These are phyloP conservation scores for Tilletia caries DNA, from an alignment of 1,284 basidiomycete genomes.

Conservation along the genomic window DNA sequence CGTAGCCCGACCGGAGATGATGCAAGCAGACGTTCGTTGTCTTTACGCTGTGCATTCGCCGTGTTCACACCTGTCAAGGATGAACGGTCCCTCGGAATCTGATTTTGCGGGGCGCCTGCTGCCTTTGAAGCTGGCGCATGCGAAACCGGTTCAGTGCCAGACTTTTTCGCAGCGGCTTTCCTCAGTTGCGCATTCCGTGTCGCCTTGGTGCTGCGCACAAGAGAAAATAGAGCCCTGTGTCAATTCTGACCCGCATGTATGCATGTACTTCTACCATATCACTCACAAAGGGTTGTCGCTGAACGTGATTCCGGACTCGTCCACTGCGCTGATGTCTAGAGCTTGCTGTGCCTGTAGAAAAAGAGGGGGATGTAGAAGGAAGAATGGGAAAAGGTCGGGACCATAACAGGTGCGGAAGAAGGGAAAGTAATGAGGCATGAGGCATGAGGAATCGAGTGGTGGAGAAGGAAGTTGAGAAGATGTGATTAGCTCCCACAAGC, in stretches of 20 bases:
- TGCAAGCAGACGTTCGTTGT: no score
- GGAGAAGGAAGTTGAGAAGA: no score
- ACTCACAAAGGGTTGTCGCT: slow-evolving; percentile 11
- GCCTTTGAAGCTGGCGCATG: no score
- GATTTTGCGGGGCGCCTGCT: no score
- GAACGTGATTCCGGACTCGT: neutral
- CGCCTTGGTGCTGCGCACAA: neutral
- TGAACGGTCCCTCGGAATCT: no score
- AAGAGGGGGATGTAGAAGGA: neutral
- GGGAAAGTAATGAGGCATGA: neutral
- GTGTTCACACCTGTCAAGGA: no score
- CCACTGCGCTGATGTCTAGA: neutral
- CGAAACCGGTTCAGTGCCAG: neutral
- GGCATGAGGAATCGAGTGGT: no score
- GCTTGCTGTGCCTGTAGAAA: neutral
- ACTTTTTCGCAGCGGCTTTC: neutral
- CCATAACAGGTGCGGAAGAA: neutral
- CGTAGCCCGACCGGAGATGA: neutral
- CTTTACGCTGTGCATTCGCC: no score
- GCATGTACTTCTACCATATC: no score
- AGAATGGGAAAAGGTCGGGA: neutral
- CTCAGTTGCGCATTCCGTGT: neutral
- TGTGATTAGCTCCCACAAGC: no score
- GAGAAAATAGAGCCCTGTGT: no score
- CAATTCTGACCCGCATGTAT: no score